Evolutionary conservation across 331 rosid genomes (phyloP).

Genomic region (Acacia concinna): DNA sequence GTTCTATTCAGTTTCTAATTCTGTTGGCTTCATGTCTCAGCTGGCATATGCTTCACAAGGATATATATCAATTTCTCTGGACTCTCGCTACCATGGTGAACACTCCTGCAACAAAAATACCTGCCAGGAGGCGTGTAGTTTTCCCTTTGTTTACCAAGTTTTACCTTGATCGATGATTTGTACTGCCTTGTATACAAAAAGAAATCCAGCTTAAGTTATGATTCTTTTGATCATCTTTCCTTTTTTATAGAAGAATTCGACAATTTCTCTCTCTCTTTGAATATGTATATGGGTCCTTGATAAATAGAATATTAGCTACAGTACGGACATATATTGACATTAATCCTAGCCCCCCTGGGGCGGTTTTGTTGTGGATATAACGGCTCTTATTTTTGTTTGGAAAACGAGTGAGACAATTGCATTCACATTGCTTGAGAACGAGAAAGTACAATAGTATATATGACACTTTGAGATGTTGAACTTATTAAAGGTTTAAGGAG

Average conservation of each 20-base stretch:
- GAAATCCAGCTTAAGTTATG: neutral
- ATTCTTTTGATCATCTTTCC: neutral
- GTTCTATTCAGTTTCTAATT: constrained; percentile 5
- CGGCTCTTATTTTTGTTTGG: constrained; percentile 90
- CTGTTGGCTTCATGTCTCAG: constrained; percentile 33
- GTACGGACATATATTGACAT: constrained; percentile 24
- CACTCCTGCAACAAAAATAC: constrained; percentile 67
- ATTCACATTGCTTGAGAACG: no score
- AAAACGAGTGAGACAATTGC: constrained; percentile 64
- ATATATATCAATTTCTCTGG: constrained; percentile 70
- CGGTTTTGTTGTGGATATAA: neutral
- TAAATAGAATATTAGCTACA: constrained; percentile 5
- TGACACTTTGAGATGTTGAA: no score
- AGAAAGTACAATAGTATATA: no score
- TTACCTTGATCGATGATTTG: constrained; percentile 7
- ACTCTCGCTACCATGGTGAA: constrained; percentile 96
- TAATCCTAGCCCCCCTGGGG: constrained; percentile 23
- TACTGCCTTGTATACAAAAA: neutral
- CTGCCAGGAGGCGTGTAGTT: constrained; percentile 56
- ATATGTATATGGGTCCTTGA: neutral
- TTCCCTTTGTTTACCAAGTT: constrained; percentile 11
- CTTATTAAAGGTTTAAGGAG: no score
- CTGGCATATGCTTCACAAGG: constrained; percentile 96
- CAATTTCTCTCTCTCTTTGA: constrained; percentile 6
- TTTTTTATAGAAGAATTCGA: constrained; percentile 5